Base-by-base conservation (phyloP, 805 yeast genomes). In the Myxozyma melibiosi region DNA sequence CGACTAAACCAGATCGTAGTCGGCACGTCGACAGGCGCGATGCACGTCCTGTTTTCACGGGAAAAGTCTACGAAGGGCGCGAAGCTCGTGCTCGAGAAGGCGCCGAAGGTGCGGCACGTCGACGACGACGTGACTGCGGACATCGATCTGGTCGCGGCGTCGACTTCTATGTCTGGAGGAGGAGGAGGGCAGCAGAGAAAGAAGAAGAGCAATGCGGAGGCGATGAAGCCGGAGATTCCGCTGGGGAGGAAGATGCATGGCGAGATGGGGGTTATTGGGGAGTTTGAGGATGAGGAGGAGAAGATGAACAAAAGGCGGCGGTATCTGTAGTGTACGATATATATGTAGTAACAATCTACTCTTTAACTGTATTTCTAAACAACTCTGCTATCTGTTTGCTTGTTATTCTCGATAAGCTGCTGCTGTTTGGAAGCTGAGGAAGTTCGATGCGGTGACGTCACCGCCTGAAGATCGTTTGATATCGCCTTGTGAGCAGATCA, bases 121-220 rank as follows among this genome's bases (percentile, higher is more conserved):
- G 74, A 72, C 42, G 74, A 71, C 48, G 65, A 58, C 40, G 31
- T 68, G 33, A 53, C 71, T 4, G 64, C 68, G 1, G 64, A 67
- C 11, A 58, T 61, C 20, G 73, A 69, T 30, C 54, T 69, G 6
- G 58, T 58, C n/a, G 70, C 69, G 4, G 71, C 62, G 25, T 60
- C 64, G 14, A 40, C 38, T 20, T 20, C 33, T 24, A 40, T 35
- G 52, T 49, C 38, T 14, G 56, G 45, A 48, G 22, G 28, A 51
- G 57, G 33, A 25, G 57, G 42, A 35, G 58, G 46, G 16, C 52
- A 34, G 31, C 47, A 37, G n/a, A 45, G 62, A 3, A 43, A 35
- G 35, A 52, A 48, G 25, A 40, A 37, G 31, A 55, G 59, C 24
- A 57, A 61, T 13, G 22, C 39, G 16, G 53, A 45, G 34, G 48